Conservation (phyloP, 306 rosid genomes). For the Ochetophila trinervis region DNA sequence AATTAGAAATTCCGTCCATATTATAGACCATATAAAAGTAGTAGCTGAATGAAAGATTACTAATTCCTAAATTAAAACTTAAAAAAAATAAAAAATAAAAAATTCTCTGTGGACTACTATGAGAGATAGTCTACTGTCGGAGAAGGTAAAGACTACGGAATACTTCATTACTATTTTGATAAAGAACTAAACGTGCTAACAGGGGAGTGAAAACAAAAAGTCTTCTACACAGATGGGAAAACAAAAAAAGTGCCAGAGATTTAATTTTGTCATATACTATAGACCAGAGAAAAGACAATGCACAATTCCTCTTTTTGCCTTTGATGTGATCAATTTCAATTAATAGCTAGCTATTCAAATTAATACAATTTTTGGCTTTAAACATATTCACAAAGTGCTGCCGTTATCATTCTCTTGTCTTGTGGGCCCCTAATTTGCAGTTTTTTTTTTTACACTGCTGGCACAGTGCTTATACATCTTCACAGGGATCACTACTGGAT, state of each 20-base stretch:
- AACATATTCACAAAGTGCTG: slow-evolving; percentile 30
- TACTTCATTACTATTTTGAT: too few relatives aligned
- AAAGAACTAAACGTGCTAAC: too few relatives aligned
- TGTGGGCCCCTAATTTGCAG: slow-evolving; percentile 26
- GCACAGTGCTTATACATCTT: not conserved
- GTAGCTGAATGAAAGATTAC: too few relatives aligned
- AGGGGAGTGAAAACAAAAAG: too few relatives aligned
- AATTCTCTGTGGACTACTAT: too few relatives aligned
- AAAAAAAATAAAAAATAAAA: too few relatives aligned
- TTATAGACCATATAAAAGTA: too few relatives aligned
- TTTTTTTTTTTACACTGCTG: slow-evolving; percentile 23
- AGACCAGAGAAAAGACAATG: slow-evolving; percentile 21
- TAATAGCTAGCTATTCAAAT: slow-evolving; percentile 13
- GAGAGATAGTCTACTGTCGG: too few relatives aligned
- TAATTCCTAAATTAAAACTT: too few relatives aligned
- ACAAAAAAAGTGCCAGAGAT: slow-evolving; percentile 15
- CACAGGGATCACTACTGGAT: slow-evolving; percentile 29
- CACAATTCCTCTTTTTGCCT: slow-evolving; percentile 25
- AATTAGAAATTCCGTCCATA: too few relatives aligned
- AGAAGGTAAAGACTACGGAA: too few relatives aligned
- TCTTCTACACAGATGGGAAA: slow-evolving; percentile 17
- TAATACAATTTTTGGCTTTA: slow-evolving; percentile 26
- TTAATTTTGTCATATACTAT: slow-evolving; percentile 34
- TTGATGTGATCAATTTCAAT: slow-evolving; percentile 35
- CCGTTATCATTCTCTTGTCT: slow-evolving; percentile 32